Base-by-base conservation (phyloP, 495 filamentous ascomycete species). In the Annulohypoxylon maeteangense region DNA sequence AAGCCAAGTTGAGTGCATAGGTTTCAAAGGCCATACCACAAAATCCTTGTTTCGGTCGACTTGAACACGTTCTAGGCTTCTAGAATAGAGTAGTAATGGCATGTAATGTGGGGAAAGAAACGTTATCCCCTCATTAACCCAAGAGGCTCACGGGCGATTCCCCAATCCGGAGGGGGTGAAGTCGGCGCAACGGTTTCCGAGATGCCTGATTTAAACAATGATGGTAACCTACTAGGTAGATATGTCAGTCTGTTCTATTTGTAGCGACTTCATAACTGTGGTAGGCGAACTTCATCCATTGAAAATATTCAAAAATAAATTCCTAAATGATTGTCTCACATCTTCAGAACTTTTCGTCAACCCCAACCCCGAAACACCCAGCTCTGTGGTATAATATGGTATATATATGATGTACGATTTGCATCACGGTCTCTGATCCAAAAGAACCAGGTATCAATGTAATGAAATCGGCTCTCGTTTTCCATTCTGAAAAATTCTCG, bases 101-200 rank as follows among this genome's bases (percentile, higher is more conserved):
- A 18, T 63, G 42, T 18, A 59, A 16, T 20, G 61, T 56, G 44
- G 60, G 42, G 65, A 25, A 10, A 58, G 29, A 16, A 0, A n/a
- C 3, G 36, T 47, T 38, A 20, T 48, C 40, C 58, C 29, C 38
- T 56, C 31, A 44, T 40, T 5, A 7, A 38, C 6, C 31, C 4
- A 31, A 59, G 65, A 68, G 60, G 66, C 62, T 65, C 60, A 53
- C 45, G 20, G 65, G 48, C 14, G 50, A 20, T 58, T 67, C 34
- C 58, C 58, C 50, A 25, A 70, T 72, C 8, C 12, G 60, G 62
- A 51, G 32, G 51, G 20, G 20, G 56, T 65, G 75, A 75, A 53
- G 66, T 69, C 75, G 75, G 75, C 67, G 69, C 48, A 22, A 75
- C 27, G 55, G 29, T 67, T 64, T 73, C 75, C 75, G 75, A 68